A percentile compares a stretch with the other conserved stretches of the same genome.
Conservation (phyloP, 805 yeast species). For the Wickerhamomyces sydowiorum region DNA sequence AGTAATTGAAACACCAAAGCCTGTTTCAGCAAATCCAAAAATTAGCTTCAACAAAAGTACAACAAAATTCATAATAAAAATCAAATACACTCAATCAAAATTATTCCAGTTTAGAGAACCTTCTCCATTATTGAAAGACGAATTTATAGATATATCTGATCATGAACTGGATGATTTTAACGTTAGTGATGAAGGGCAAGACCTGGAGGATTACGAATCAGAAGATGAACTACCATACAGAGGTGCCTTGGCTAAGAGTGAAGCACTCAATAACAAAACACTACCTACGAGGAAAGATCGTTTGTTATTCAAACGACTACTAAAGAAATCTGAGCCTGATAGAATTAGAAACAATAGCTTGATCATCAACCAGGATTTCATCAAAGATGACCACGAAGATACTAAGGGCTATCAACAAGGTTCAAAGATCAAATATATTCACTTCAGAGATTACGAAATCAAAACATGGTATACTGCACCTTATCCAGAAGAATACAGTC, state of each 20-base stretch:
- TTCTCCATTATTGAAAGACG: conserved; percentile 15
- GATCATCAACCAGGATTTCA: conserved; percentile 17
- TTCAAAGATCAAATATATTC: conserved; percentile 42
- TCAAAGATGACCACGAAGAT: neutral
- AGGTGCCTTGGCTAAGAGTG: conserved; percentile 55
- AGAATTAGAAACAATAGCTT: conserved; percentile 30
- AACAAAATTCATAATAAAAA: conserved; percentile 18
- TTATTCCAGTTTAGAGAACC: conserved; percentile 21
- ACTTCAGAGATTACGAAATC: conserved; percentile 67
- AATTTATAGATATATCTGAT: conserved; percentile 15
- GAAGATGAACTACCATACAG: conserved; percentile 59
- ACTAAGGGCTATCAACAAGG: conserved; percentile 8
- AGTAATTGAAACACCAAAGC: neutral
- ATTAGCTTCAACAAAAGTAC: conserved; percentile 13
- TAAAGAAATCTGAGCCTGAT: conserved; percentile 34
- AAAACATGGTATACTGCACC: conserved; percentile 94
- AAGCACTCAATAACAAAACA: conserved; percentile 55
- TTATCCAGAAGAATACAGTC: conserved; percentile 80
- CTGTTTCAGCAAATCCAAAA: conserved; percentile 22
- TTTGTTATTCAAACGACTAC: conserved; percentile 37
- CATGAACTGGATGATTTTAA: conserved; percentile 21
- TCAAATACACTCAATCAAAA: conserved; percentile 10
- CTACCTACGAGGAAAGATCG: conserved; percentile 53
- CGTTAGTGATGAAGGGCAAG: conserved; percentile 13
- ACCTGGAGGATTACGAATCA: conserved; percentile 14